Base-by-base conservation (phyloP, 768 basidiomycete genomes). In the Serendipita sp. region DNA sequence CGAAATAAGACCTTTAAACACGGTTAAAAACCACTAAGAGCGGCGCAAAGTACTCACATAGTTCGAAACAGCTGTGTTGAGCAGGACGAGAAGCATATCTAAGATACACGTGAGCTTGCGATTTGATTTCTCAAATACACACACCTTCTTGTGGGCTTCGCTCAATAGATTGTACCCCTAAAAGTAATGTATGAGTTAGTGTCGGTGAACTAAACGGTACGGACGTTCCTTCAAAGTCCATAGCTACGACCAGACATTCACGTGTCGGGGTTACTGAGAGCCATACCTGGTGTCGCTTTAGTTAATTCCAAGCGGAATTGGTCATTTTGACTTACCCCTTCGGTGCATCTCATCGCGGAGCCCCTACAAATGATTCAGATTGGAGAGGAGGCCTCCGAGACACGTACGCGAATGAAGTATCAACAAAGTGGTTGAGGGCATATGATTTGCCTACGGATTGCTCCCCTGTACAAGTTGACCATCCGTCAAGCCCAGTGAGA, bases 31-130 rank as follows among this genome's bases (percentile, higher is more conserved):
- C 9, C 5, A 45, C 2, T 26, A 11, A 7, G 13, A 16, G 20
- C 28, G 13, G 1, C 33, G 2, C 24, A 44, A 38, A 48, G 3
- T 14, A 28, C 76, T 33, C 63, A 82, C 82, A 64, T 83, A 68
- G 66, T 84, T 84, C 1, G 83, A 85, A 13, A 84, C 75, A 0
- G 83, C 83, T 0, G 81, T 79, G 65, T 83, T 84, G 69, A 84
- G 84, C 9, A 84, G 69, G 1, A 84, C 83, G 0, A 84, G 74
- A 1, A 84, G 72, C 0, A 79, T 81, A 43, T 84, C 83, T 67
- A 20, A 11, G 4, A 28, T 5, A 24, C 4, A 31, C 31, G 13
- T 58, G 31, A 58, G 4, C 20, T 26, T 3, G 17, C 26, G 13
- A 9, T 31, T 11, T 22, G 26, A 9, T 20, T 28, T 5, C 7